Base-by-base conservation (phyloP, 1,284 basidiomycete species). In the Irpex sp. region DNA sequence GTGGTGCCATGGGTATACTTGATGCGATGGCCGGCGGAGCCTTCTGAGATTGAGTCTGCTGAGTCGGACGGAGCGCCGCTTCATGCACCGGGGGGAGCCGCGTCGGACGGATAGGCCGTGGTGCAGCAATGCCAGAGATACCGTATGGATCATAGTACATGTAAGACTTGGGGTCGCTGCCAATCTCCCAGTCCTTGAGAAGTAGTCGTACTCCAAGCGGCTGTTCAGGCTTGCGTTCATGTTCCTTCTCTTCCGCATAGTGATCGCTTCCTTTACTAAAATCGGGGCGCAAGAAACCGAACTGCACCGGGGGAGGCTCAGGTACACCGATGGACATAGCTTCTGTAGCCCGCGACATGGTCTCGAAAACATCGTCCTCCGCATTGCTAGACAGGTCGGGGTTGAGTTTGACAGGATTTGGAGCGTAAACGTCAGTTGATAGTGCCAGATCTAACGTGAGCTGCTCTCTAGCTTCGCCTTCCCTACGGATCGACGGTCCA, bases 101-200 rank as follows among this genome's bases (percentile, higher is more conserved):
- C 15, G 37, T 17, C 37, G 56, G 59, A 17, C 49, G 60, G 11
- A n/a, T 33, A 37, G 17, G 46, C 59, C 54, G 15, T 11, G 53
- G 59, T 13, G 37, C 35, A 49, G 21, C 15, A 7, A 57, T 35
- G 17, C 49, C 51, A 17, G 61, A 11, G 46, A 49, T 37, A 31
- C 77, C 77, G 68, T 89, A 90, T 1, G 83, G 83, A 67, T 90
- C 86, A 15, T 68, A 71, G 69, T 85, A 89, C 3, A 70, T 68
- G 67, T 84, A 88, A 8, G 79, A 69, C 3, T 77, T 72, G 1
- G 84, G 82, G 71, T 86, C 77, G 3, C 76, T 68, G 11, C 86
- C 85, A 26, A 84, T 63, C 58, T 83, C 78, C 90, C 90, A 92
- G 58, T 89, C 87, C 61, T 82, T 80, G 59, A 92, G 73, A 43